These are phyloP conservation scores for Mycena belliarum DNA, from an alignment of 768 basidiomycete species.

Conservation along the genomic window DNA sequence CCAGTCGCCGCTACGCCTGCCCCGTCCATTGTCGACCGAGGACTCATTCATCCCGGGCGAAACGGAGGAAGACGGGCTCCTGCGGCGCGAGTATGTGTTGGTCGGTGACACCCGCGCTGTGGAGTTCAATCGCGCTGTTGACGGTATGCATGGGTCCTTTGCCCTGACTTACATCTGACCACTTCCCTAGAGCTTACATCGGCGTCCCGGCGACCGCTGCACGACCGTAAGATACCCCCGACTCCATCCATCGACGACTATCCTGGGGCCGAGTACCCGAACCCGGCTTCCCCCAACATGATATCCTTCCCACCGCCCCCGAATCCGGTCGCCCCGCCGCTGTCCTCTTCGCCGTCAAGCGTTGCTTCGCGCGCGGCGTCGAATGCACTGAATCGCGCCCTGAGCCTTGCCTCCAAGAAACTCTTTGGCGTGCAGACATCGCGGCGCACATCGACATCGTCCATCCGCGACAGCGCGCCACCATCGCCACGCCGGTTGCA, in stretches of 20 bases:
- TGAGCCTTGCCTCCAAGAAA: slow-evolving; percentile 81
- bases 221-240: slow-evolving; percentile 53
- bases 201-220: slow-evolving; percentile 58
- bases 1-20: slow-evolving; percentile 8
- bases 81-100: slow-evolving; percentile 89
- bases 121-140: slow-evolving; percentile 89
- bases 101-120: slow-evolving; percentile 89
- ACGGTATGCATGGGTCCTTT: slow-evolving; percentile 75
- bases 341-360: slow-evolving; percentile 67
- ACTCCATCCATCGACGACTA: slow-evolving; percentile 52
- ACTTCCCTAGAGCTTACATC: slow-evolving; percentile 63
- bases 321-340: slow-evolving; percentile 50
- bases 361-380: slow-evolving; percentile 62
- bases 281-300: slow-evolving; percentile 37
- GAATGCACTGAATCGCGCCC: slow-evolving; percentile 75
- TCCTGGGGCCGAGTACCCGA: slow-evolving; percentile 36
- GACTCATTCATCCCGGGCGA: slow-evolving; percentile 79
- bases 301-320: slow-evolving; percentile 74
- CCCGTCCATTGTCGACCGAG: slow-evolving; percentile 48
- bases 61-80: slow-evolving; percentile 78
- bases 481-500: slow-evolving; percentile 61
- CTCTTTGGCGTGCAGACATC: slow-evolving; percentile 62
- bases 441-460: slow-evolving; percentile 32
- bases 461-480: slow-evolving; percentile 37
- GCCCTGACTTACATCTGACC: no score